Base-by-base conservation (phyloP, 2,329 filamentous ascomycete species). In the Pseudogymnoascus sp. region DNA sequence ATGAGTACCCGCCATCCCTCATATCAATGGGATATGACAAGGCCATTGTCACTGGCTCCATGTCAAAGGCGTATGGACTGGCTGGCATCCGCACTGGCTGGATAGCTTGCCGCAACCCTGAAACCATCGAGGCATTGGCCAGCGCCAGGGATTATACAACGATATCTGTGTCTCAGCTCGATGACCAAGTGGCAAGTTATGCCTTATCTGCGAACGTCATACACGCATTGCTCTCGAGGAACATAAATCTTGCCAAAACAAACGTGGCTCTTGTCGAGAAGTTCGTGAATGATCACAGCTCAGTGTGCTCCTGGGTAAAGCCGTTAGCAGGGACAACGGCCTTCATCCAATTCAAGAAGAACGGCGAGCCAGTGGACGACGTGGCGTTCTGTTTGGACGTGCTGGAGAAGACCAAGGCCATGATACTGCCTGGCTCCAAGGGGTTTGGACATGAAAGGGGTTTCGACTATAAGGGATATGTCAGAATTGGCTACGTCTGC, bases 61-160 rank as follows among this genome's bases (percentile, higher is more conserved):
- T 96, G 79, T 93, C 89, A 25, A 96, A 96, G 76, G 89, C 90
- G 0, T 96, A 91, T 75, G 86, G 89, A 2, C 78, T 96, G 4
- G 90, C 91, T 0, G 91, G 92, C 1, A 87, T 96, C 66, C 86
- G 91, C 0, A 76, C 93, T 1, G 92, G 92, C 34, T 97, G 92
- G 92, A 81, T 93, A 64, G 90, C 89, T 3, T 88, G 87, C 12
- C 84, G 84, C 25, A 84, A 85, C 73, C 71, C 73, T 4, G 76
- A 77, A 0, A 80, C 96, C 63, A 81, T 93, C 62, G 82, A 86
- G 60, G 78, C 81, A 12, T 80, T 89, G 66, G 85, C 87, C 10
- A 75, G 78, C 12, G 86, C 87, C 1, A 81, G 91, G 42, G 88
- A 95, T 73, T 96, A 95, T 78, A 96, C 90, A 3, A 92, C 89